Conservation (phyloP, 75 land plant species). For the Isoetes taiwanensis region DNA sequence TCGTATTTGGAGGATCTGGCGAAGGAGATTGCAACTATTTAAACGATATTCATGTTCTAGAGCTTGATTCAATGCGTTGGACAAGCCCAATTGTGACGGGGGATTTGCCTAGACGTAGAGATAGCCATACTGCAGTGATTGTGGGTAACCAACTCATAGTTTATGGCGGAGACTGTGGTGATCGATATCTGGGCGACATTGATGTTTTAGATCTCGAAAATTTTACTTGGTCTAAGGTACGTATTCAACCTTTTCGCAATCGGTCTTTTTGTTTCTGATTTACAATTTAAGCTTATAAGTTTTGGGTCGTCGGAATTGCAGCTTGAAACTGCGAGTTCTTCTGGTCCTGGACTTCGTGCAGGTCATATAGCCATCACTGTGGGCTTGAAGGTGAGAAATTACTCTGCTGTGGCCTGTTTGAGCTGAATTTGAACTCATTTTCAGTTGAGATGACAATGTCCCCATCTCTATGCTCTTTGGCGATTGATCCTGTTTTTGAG, state of each 20-base stretch:
- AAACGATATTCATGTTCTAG: conserved; percentile 3
- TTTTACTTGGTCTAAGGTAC: conserved; percentile 54
- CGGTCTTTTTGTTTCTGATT: conserved; percentile 5
- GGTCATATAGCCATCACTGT: conserved; percentile 48
- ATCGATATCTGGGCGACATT: background rate
- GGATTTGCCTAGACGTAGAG: background rate
- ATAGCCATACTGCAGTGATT: conserved; percentile 1
- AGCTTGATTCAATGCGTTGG: background rate
- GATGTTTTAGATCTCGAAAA: conserved; percentile 11
- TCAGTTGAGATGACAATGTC: too few species aligned
- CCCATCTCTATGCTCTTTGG: too few species aligned
- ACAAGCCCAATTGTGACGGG: background rate
- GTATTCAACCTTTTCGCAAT: background rate
- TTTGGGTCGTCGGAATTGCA: conserved; percentile 20
- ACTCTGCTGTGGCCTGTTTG: background rate
- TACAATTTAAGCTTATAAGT: background rate
- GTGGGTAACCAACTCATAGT: background rate
- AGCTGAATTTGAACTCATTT: too few species aligned
- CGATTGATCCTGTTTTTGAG: too few species aligned
- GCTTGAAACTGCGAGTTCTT: conserved; percentile 32
- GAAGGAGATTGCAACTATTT: conserved; percentile 2
- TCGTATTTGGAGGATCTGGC: conserved; percentile 13
- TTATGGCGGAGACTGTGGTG: conserved; percentile 7
- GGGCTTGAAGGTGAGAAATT: conserved; percentile 34
- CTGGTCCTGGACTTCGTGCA: conserved; percentile 52